Evolutionary conservation across 495 filamentous ascomycete genomes (phyloP).

Genomic region (Choiromyces venosus): DNA sequence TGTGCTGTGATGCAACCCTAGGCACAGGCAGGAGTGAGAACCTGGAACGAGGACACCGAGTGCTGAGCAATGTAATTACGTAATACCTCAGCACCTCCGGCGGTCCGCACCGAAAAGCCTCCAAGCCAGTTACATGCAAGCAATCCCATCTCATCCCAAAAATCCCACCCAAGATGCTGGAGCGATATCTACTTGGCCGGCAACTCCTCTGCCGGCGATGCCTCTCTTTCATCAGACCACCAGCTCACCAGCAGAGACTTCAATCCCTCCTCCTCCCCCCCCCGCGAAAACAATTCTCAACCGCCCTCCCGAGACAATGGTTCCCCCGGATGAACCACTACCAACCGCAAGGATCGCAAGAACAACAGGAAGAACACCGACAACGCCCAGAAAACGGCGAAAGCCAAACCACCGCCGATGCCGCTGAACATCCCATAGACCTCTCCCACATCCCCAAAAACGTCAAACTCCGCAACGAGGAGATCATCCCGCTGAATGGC

Average conservation of each 20-base stretch:
- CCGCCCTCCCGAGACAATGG: background rate
- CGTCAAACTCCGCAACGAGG: conserved; percentile 45
- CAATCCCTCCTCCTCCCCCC: background rate
- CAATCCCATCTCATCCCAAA: background rate
- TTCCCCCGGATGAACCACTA: background rate
- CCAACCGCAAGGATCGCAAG: background rate
- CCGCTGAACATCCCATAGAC: background rate
- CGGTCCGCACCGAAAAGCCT: background rate
- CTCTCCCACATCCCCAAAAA: background rate
- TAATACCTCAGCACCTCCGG: background rate
- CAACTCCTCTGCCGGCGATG: background rate
- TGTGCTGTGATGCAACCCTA: background rate
- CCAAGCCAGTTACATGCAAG: background rate
- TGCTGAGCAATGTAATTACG: background rate
- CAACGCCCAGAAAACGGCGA: background rate
- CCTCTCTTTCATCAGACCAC: background rate
- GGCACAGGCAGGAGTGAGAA: background rate
- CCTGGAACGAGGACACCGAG: background rate
- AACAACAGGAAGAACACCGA: background rate
- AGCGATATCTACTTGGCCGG: background rate
- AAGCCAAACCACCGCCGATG: background rate
- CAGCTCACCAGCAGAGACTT: background rate
- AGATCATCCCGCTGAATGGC: conserved; percentile 42
- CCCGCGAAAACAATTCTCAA: background rate
- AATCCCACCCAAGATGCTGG: background rate